Percentiles rank a stretch among this genome's conserved stretches.
phyloP scores from a whole-genome alignment of 257 asterid species.

The Primulina tabacum region DNA sequence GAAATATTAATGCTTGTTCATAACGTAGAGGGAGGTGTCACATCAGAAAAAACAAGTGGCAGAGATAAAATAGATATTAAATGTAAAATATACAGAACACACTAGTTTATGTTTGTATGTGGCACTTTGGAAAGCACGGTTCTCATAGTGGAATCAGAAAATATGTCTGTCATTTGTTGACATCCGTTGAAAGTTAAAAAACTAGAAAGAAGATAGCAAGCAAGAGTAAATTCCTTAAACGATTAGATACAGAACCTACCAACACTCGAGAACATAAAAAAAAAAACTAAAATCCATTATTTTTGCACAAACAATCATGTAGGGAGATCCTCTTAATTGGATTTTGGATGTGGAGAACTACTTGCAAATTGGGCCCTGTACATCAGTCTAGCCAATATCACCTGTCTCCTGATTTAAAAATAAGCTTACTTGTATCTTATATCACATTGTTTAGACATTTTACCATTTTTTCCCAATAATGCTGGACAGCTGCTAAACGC shows the following conservation, averaged over 20 bases:
- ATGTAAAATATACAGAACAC: neutral
- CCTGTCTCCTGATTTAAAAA: no score
- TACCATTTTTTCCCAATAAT: neutral
- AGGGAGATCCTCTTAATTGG: no score
- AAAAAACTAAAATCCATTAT: neutral
- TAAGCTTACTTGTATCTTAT: no score
- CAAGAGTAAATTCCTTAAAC: no score
- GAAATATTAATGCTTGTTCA: neutral
- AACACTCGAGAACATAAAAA: neutral
- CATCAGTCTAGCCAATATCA: no score
- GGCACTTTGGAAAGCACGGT: neutral
- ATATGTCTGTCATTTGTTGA: neutral
- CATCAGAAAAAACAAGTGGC: neutral
- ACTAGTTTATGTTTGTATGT: neutral
- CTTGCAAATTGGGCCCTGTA: no score
- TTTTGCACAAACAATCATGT: neutral
- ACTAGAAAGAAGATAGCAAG: no score
- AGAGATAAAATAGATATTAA: neutral
- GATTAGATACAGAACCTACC: neutral
- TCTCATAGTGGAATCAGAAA: neutral
- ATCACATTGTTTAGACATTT: neutral
- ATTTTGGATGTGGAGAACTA: no score
- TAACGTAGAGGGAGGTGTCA: neutral
- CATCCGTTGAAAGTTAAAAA: no score
- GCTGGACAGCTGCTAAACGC: neutral